Conservation (phyloP, 129 eudicot genomes). For the Arctium lappa region DNA sequence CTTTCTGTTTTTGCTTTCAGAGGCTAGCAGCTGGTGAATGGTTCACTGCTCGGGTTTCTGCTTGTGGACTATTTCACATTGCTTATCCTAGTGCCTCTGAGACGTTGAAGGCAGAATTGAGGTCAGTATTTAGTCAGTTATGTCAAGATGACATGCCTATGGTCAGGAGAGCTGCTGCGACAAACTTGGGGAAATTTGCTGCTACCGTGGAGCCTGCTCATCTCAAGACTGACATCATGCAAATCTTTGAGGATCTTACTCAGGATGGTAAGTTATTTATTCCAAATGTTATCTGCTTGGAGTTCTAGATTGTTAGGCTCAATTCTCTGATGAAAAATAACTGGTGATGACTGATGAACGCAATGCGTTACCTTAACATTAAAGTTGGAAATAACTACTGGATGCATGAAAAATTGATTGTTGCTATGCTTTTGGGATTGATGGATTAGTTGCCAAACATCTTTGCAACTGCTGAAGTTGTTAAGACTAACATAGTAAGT, state of each 20-base stretch:
- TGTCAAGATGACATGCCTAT: constrained; percentile 99
- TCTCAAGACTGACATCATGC: constrained; percentile 85
- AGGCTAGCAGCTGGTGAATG: constrained; percentile 99
- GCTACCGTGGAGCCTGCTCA: constrained; percentile 88
- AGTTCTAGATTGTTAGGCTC: constrained; percentile 8
- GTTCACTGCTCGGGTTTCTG: constrained; percentile 98
- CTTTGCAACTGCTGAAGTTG: neutral
- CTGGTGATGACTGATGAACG: neutral
- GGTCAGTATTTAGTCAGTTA: constrained; percentile 79
- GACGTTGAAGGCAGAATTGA: constrained; percentile 69
- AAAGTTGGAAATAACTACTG: constrained; percentile 2
- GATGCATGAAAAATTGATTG: neutral
- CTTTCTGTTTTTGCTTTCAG: constrained; percentile 30
- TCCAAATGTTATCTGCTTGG: neutral
- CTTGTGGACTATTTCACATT: constrained; percentile 94
- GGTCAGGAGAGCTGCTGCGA: constrained; percentile 98
- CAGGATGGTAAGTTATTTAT: constrained; percentile 65
- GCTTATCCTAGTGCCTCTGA: constrained; percentile 97
- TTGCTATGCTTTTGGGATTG: neutral
- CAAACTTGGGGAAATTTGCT: constrained; percentile 94
- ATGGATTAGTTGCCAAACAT: neutral
- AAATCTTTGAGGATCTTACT: constrained; percentile 85
- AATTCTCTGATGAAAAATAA: constrained; percentile 1
- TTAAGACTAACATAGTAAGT: neutral
- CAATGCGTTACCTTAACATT: constrained; percentile 12